Evolutionary conservation across 345 rosid genomes (phyloP).

Genomic region (Physaria fendleri): DNA sequence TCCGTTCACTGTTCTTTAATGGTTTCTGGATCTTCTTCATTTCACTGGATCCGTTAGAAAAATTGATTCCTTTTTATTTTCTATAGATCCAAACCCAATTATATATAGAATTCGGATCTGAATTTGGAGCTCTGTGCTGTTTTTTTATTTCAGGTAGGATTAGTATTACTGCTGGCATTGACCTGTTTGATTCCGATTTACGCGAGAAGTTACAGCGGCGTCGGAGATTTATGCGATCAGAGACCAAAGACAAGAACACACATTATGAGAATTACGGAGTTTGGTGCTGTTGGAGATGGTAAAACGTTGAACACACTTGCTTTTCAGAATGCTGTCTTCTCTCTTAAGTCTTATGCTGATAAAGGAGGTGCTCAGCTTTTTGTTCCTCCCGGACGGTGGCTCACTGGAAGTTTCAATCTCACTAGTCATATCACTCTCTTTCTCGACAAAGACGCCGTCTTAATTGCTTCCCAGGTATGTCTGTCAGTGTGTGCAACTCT

Average conservation of each 20-base stretch:
- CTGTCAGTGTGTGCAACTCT: not conserved
- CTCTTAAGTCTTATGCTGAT: conserved; percentile 39
- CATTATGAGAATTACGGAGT: conserved; percentile 40
- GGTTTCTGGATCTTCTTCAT: not conserved
- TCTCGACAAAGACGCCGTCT: conserved; percentile 41
- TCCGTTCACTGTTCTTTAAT: not conserved
- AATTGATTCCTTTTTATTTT: not conserved
- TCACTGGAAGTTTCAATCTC: conserved; percentile 46
- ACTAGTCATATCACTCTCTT: conserved; percentile 50
- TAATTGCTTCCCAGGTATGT: conserved; percentile 43
- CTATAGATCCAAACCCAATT: not conserved
- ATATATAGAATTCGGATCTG: conserved; percentile 3
- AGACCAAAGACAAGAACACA: conserved; percentile 28
- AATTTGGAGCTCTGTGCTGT: not conserved
- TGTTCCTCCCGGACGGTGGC: conserved; percentile 47
- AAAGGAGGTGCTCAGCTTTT: conserved; percentile 52
- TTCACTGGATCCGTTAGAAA: conserved; percentile 3
- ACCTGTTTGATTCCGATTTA: conserved; percentile 10
- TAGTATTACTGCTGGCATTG: conserved; percentile 21
- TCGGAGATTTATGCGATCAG: conserved; percentile 18
- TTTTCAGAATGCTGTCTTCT: conserved; percentile 41
- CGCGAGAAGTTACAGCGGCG: not conserved
- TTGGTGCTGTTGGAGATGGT: conserved; percentile 50
- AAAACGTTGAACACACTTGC: conserved; percentile 48
- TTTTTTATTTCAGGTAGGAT: conserved; percentile 10